These are phyloP conservation scores for Backusella morwellensis DNA, from an alignment of 192 early-diverging fungal genomes.

Conservation along the genomic window DNA sequence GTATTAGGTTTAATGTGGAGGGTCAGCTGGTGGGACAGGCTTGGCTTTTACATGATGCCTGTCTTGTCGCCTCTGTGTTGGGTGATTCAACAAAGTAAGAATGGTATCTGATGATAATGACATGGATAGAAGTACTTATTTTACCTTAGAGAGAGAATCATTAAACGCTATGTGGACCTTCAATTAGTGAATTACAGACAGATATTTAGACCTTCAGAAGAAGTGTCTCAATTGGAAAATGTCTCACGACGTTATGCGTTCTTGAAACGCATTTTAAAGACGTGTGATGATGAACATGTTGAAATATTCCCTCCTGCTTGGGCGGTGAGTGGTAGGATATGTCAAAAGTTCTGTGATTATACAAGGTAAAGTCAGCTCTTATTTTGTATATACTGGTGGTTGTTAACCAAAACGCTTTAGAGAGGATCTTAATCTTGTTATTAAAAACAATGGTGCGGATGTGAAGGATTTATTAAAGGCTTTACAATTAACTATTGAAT, in stretches of 20 bases:
- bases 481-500: constrained; percentile 83
- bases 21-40: constrained; percentile 54
- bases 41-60: constrained; percentile 66
- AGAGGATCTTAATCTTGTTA: constrained; percentile 63
- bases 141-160: constrained; percentile 49
- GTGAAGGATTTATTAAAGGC: constrained; percentile 74
- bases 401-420: constrained; percentile 31
- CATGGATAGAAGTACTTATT: not conserved
- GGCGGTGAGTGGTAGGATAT: constrained; percentile 70
- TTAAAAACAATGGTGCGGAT: constrained; percentile 43
- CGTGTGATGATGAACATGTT: constrained; percentile 87
- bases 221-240: constrained; percentile 83
- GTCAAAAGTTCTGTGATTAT: constrained; percentile 76
- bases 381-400: not conserved
- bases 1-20: constrained; percentile 60
- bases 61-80: constrained; percentile 71
- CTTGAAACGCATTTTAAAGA: constrained; percentile 86
- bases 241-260: constrained; percentile 89
- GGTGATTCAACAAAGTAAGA: constrained; percentile 60
- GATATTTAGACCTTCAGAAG: constrained; percentile 71
- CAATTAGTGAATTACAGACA: constrained; percentile 82
- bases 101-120: not conserved
- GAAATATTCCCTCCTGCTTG: constrained; percentile 78
- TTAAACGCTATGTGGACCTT: constrained; percentile 78
- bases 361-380: constrained; percentile 58